phyloP scores from a whole-genome alignment of 148 eudicot genomes.

The Pharnaceum exiguum region DNA sequence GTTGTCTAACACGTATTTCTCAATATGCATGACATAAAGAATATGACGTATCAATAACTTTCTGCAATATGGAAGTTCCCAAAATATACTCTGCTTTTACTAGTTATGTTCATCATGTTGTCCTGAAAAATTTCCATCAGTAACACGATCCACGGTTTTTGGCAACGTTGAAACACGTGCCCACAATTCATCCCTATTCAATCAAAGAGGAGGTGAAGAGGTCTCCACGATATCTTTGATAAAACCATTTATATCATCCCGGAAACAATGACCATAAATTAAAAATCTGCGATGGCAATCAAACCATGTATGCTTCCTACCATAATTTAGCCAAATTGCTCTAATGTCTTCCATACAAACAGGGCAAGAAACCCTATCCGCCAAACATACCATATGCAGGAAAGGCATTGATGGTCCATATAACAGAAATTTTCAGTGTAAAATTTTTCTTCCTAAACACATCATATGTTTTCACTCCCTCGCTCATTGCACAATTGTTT shows the following conservation, averaged over 20 bases:
- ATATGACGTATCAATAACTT: background rate
- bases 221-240: background rate
- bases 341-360: background rate
- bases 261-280: background rate
- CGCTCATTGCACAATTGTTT: no score
- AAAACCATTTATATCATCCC: background rate
- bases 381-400: background rate
- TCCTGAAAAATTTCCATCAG: background rate
- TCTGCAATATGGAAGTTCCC: slow-evolving; percentile 1
- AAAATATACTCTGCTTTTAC: background rate
- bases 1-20: background rate
- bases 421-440: background rate
- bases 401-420: background rate
- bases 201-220: background rate
- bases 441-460: slow-evolving; percentile 1
- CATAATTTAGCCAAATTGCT: background rate
- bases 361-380: background rate
- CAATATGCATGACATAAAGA: slow-evolving; percentile 8
- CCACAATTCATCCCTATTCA: background rate
- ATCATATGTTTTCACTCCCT: no score
- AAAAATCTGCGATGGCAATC: slow-evolving; percentile 7
- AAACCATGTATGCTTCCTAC: background rate
- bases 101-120: background rate
- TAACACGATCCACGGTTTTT: background rate
- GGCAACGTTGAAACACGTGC: background rate